Evolutionary conservation across 768 basidiomycete genomes (phyloP), one percentile per base, ranked within the genome.

Genomic region (Boletus subcaerulescens): DNA sequence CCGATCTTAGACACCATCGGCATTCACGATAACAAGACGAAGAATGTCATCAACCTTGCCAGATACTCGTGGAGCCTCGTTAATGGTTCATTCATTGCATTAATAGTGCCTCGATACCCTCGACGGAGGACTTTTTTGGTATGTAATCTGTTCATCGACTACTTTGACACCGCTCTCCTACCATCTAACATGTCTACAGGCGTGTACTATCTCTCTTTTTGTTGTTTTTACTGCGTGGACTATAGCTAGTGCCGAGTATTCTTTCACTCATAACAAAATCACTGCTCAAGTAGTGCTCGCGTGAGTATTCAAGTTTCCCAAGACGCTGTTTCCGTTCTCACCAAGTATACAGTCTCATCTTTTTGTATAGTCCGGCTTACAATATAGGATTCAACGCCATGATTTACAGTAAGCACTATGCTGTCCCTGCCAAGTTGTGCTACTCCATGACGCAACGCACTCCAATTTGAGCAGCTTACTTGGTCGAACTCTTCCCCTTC

Each of bases 401-500:
- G 40, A 33, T 24, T 4, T 64, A 57, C 10, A 38, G 62, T 64
- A 17, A 53, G 57, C 1, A 5, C 22, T n/a, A 13, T 0, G 24
- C 17, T 17, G 10, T 24, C 20, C 1, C 20, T 39, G 7, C 33
- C 18, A 18, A 7, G 3, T 20, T 20, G 8, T 17, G 14, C 14
- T 8, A 13, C 9, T 9, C 6, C 15, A 12, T 48, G 53, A 60
- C 14, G 15, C 35, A 24, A 4, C 33, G 11, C 13, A 33, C 12
- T 33, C 4, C 5, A 12, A 31, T 9, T 5, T 24, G 11, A 42
- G 31, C 60, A 49, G 39, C 48, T 7, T 49, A 17, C 22, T 42
- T 85, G 56, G 83, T 85, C 20, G 85, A 86, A 59, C 63, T 86
- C 31, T 86, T 86, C 74, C 84, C 85, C 0, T 86, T 75, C 71